phyloP scores from a whole-genome alignment of 2,329 filamentous ascomycete genomes.

The Lasiodiplodia citricola region DNA sequence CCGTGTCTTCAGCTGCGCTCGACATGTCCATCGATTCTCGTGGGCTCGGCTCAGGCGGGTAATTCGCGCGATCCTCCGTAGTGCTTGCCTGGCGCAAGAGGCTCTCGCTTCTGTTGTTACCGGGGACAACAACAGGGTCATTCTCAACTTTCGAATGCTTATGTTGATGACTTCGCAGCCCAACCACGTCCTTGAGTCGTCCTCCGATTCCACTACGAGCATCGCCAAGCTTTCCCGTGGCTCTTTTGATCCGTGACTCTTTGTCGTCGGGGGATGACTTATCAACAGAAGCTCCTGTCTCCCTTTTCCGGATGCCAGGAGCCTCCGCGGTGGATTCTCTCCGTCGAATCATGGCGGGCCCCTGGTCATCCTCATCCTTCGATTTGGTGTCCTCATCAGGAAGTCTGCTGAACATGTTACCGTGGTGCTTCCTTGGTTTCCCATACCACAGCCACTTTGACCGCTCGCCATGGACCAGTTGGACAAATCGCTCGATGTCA shows the following conservation, averaged over 20 bases:
- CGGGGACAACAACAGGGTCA: conserved; percentile 35
- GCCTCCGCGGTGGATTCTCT: conserved; percentile 53
- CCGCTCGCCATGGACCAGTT: conserved; percentile 78
- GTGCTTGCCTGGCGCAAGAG: conserved; percentile 2
- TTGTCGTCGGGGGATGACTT: conserved; percentile 23
- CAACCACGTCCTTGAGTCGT: conserved; percentile 84
- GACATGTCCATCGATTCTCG: conserved; percentile 22
- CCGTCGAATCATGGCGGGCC: conserved; percentile 55
- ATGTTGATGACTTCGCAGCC: conserved; percentile 53
- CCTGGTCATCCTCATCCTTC: conserved; percentile 58
- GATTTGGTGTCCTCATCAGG: conserved; percentile 38
- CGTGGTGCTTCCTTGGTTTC: conserved; percentile 71
- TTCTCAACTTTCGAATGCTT: conserved; percentile 47
- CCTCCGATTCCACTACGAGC: conserved; percentile 77
- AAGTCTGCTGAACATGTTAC: conserved; percentile 46
- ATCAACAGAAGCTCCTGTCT: conserved; percentile 30
- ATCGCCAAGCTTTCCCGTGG: conserved; percentile 78
- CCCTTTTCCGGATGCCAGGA: conserved; percentile 35
- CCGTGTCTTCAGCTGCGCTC: conserved; percentile 17
- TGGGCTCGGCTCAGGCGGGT: conserved; percentile 18
- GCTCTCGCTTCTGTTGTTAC: conserved; percentile 11
- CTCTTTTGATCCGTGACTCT: conserved; percentile 66
- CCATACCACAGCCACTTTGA: conserved; percentile 96
- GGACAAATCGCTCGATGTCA: conserved; percentile 83
- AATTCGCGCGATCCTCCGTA: not conserved